Evolutionary conservation across 768 basidiomycete species (phyloP), one percentile per base, ranked within the genome.

Genomic region (Leccinum rimulosum): DNA sequence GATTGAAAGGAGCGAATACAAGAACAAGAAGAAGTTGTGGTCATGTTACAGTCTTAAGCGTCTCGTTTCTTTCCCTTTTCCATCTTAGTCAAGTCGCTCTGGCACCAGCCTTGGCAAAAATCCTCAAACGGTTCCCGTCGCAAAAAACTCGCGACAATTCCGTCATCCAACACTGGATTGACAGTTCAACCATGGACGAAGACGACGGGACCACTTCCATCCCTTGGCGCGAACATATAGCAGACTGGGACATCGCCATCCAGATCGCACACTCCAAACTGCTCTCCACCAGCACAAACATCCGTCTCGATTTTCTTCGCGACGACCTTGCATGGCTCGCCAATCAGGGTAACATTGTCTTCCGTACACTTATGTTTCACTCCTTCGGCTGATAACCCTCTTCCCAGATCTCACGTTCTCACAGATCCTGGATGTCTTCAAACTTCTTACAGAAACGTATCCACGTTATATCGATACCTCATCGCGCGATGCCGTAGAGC

Each of bases 401-500:
- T 40, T 54, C 60, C 28, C 61, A 92, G 90, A 86, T 66, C 74
- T 91, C 54, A 75, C 73, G 36, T 72, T 86, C 53, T 76, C 82
- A 0, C 87, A 89, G 67, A 77, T 76, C 19, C 64, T 87, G 73
- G 91, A 92, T 67, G 66, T 94, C 27, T 88, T 95, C 72, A 79
- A 80, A 58, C 76, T 94, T 5, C 74, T 95, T 52, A 88, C 87
- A 2, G 74, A 84, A 54, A 93, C 90, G 0, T 89, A 92, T 71
- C 84, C 89, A 15, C 84, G 88, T 65, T 94, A 94, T 77, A 76
- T 84, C 48, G 93, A 95, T 70, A 71, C 79, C 3, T 68, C 78
- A 51, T 95, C 93, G 1, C 79, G 87, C 60, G 80, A 84, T 56
- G 89, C 89, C 3, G 88, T 91, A 1, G 86, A 92, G 65, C 74